A percentile compares a stretch with the other conserved stretches of the same genome.
Evolutionary conservation across 352 stramenopile species (phyloP).

Genomic region (Achlya hypogyna): DNA sequence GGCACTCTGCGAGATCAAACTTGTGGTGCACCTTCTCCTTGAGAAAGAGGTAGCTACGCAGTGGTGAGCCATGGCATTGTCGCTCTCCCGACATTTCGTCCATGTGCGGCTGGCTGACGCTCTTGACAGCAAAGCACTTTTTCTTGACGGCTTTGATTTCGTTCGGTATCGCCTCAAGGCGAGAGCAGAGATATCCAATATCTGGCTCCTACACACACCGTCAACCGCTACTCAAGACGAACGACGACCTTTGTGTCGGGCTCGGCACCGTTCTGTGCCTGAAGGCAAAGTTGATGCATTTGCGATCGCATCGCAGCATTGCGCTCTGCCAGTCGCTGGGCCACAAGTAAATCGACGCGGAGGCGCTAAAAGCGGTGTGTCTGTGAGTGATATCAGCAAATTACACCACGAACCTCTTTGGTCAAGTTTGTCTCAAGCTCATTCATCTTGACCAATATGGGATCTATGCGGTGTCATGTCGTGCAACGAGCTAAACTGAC

Average conservation of each 20-base stretch:
- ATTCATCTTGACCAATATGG: constrained; percentile 24
- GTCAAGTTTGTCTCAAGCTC: constrained; percentile 49
- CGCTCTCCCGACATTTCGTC: constrained; percentile 41
- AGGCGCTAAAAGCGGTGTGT: constrained; percentile 41
- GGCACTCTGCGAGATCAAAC: constrained; percentile 54
- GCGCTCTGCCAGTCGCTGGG: constrained; percentile 50
- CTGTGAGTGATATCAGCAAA: background rate
- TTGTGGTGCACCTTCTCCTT: constrained; percentile 76
- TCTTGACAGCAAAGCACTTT: constrained; percentile 62
- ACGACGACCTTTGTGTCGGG: background rate
- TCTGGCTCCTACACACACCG: constrained; percentile 5
- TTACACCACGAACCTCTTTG: constrained; percentile 35
- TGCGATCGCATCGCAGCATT: constrained; percentile 53
- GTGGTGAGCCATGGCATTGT: background rate
- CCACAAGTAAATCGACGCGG: constrained; percentile 67
- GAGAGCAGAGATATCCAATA: constrained; percentile 36
- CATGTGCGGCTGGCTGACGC: constrained; percentile 41
- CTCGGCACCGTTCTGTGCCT: background rate
- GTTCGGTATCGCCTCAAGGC: constrained; percentile 30
- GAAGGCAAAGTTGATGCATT: constrained; percentile 42
- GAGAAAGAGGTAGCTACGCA: constrained; percentile 53
- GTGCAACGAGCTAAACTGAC: no score
- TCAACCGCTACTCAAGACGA: constrained; percentile 27
- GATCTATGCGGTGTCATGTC: background rate
- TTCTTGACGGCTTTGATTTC: constrained; percentile 34